Base-by-base conservation (phyloP, 306 rosid species). In the Hippophae tibetana region DNA sequence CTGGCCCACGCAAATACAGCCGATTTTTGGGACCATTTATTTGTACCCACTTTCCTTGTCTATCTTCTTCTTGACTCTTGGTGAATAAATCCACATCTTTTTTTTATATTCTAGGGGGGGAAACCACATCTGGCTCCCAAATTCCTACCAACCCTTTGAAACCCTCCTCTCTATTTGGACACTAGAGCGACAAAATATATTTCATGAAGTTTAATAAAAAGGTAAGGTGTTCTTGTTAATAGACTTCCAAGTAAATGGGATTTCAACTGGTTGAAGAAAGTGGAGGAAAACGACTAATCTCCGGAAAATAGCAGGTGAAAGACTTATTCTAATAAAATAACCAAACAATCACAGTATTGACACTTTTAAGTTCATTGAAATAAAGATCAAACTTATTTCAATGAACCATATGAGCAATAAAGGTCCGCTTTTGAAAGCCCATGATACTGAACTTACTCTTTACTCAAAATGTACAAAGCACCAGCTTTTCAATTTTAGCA, bases 401-500 rank as follows among this genome's bases (percentile, higher is more conserved):
- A 74, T 62, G 45, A 41, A 53, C 65, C 82, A 77, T 84, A 84
- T 84, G 95, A 69, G 63, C 60, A 56, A 55, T 13, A 70, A 56
- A 63, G 72, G 69, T 66, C 60, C 26, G 58, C 51, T 65, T 69
- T 47, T 54, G 65, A 52, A 57, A 52, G 38, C 38, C 10, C 43
- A 64, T 61, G 44, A 56, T 62, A 53, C 26, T 46, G 65, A 78
- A 74, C 84, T 56, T 78, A 80, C 54, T 46, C 11, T 42, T 42
- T 55, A 69, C 45, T 42, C 14, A 54, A 42, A 47, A 38, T 48
- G 52, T 8, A 31, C 52, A 31, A 31, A 31, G 18, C 52, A 18
- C 67, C 66, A 27, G 42, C 68, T 55, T 75, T 70, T 43, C 56
- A 38, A 25, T 31, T 31, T 31, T 31, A 2, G 4, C 38, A 31